Conservation (phyloP, 176 grass and related monocot genomes). For the Chrysopogon serrulatus region DNA sequence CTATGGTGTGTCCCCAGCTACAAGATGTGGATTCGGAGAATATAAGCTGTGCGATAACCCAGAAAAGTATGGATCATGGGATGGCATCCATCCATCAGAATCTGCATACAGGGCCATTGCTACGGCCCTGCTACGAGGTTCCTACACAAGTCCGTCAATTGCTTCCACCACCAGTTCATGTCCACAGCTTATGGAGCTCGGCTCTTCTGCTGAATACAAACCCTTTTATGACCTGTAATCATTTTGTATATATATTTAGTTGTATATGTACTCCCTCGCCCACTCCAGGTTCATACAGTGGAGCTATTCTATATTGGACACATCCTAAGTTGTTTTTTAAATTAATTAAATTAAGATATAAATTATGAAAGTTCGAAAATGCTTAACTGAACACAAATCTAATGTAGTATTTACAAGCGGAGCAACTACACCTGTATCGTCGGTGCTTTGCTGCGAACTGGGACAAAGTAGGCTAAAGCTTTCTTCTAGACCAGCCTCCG, state of each 20-base stretch:
- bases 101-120: too few species aligned
- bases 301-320: too few species aligned
- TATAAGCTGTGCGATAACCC: slow-evolving; percentile 44
- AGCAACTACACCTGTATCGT: too few species aligned
- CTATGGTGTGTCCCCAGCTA: background rate
- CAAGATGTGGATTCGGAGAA: slow-evolving; percentile 23
- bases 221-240: slow-evolving; percentile 12
- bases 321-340: too few species aligned
- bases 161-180: slow-evolving; percentile 4
- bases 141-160: slow-evolving; percentile 31
- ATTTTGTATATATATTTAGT: background rate
- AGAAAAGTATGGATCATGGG: slow-evolving; percentile 51
- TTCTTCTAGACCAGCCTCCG: background rate
- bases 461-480: background rate
- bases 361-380: too few species aligned
- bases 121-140: too few species aligned
- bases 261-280: background rate
- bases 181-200: background rate
- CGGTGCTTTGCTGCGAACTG: background rate
- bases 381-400: too few species aligned
- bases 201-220: slow-evolving; percentile 11
- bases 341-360: too few species aligned
- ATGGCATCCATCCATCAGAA: slow-evolving; percentile 45
- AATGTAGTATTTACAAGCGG: too few species aligned
- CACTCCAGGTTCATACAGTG: too few species aligned